These are phyloP conservation scores for Penicillium salamii DNA, from an alignment of 495 filamentous ascomycete species.

Conservation along the genomic window DNA sequence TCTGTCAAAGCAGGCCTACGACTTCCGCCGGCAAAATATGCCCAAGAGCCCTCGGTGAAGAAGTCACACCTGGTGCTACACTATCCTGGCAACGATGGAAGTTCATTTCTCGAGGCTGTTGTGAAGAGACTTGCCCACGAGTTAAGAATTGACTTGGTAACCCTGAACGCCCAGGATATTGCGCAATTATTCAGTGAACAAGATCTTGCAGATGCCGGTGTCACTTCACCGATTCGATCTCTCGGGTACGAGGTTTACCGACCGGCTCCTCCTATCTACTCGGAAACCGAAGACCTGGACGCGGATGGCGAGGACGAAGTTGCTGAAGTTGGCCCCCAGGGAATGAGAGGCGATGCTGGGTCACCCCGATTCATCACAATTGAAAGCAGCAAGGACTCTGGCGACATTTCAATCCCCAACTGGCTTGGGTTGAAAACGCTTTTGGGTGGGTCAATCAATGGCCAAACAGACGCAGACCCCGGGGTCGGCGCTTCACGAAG, in stretches of 20 bases:
- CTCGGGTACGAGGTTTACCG: conserved; percentile 67
- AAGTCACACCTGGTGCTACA: conserved; percentile 67
- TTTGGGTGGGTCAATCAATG: conserved; percentile 33
- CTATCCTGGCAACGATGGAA: conserved; percentile 58
- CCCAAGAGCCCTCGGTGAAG: conserved; percentile 48
- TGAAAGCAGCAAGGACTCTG: conserved; percentile 31
- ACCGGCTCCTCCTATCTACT: conserved; percentile 24
- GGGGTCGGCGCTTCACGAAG: conserved; percentile 10
- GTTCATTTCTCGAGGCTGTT: conserved; percentile 54
- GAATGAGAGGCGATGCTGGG: conserved; percentile 16
- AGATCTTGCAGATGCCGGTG: conserved; percentile 48
- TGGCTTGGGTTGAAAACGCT: conserved; percentile 36
- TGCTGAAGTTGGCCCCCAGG: conserved; percentile 26
- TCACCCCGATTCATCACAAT: conserved; percentile 40
- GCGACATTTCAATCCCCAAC: conserved; percentile 36
- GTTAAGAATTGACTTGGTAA: conserved; percentile 70
- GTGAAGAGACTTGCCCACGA: conserved; percentile 57
- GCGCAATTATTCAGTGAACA: conserved; percentile 74
- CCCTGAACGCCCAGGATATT: conserved; percentile 75
- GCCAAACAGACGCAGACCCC: conserved; percentile 22
- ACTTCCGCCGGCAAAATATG: conserved; percentile 39
- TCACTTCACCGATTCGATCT: conserved; percentile 44
- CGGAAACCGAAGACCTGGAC: conserved; percentile 36
- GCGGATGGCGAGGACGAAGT: conserved; percentile 44
- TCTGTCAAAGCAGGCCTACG: conserved; percentile 41